Evolutionary conservation across 2,329 filamentous ascomycete genomes (phyloP).

Genomic region (Fusarium clavum): DNA sequence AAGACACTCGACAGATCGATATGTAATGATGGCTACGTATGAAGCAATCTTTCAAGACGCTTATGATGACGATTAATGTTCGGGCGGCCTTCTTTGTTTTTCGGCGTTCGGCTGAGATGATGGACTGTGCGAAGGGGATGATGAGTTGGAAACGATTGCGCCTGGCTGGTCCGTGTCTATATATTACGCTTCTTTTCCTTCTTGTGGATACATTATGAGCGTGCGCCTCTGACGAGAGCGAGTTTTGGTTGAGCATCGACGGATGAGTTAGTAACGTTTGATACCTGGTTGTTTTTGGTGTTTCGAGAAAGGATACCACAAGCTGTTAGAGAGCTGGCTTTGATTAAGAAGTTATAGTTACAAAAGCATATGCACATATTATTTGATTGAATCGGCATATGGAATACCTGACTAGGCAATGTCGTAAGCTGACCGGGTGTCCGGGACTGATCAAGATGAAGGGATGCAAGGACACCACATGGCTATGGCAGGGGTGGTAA

Average conservation of each 20-base stretch:
- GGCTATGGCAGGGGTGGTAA: constrained; percentile 33
- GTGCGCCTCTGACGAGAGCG: constrained; percentile 15
- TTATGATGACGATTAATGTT: constrained; percentile 41
- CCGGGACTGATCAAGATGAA: constrained; percentile 1
- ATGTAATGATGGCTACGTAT: constrained; percentile 35
- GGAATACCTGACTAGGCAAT: neutral
- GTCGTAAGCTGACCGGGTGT: constrained; percentile 15
- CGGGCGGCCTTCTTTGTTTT: constrained; percentile 37
- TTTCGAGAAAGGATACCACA: constrained; percentile 39
- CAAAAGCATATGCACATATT: neutral
- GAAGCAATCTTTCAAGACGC: constrained; percentile 37
- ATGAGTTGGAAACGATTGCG: constrained; percentile 22
- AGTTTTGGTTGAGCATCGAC: constrained; percentile 18
- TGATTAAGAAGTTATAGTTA: constrained; percentile 11
- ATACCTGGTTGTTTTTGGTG: constrained; percentile 39
- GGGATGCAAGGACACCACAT: constrained; percentile 38
- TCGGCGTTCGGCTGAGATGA: constrained; percentile 34
- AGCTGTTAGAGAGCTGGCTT: constrained; percentile 12
- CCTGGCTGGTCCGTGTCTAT: constrained; percentile 30
- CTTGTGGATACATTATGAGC: constrained; percentile 13
- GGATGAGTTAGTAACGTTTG: constrained; percentile 25
- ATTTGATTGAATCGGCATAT: neutral
- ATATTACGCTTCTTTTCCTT: constrained; percentile 22
- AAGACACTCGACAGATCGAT: constrained; percentile 66
- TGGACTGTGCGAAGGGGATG: neutral